phyloP scores from a whole-genome alignment of 2,329 filamentous ascomycete species.

The Lasiodiplodia citricola region DNA sequence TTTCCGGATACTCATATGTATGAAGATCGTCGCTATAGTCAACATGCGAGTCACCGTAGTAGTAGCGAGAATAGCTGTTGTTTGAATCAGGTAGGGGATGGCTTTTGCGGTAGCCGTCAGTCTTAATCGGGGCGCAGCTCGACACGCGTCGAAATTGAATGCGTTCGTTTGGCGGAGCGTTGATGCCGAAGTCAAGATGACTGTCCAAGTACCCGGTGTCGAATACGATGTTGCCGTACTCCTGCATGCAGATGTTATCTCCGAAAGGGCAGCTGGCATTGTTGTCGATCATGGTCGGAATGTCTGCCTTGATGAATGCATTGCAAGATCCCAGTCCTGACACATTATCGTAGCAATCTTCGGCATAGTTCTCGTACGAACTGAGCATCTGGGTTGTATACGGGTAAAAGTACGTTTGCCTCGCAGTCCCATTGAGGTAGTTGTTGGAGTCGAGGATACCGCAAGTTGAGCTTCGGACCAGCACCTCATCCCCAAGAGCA shows the following conservation, averaged over 20 bases:
- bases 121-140: conserved; percentile 28
- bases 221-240: conserved; percentile 28
- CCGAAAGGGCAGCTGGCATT: conserved; percentile 31
- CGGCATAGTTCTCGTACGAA: neutral
- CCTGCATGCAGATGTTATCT: conserved; percentile 26
- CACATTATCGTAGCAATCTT: conserved; percentile 26
- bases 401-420: too few relatives aligned
- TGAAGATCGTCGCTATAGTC: neutral
- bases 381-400: conserved; percentile 19
- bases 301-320: conserved; percentile 13
- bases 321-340: conserved; percentile 19
- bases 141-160: conserved; percentile 21
- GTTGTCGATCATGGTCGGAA: conserved; percentile 21
- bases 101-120: conserved; percentile 20
- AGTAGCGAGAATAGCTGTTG: neutral
- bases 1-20: conserved; percentile 6
- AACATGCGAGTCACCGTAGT: too few relatives aligned
- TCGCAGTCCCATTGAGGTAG: too few relatives aligned
- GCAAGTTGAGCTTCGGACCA: conserved; percentile 38
- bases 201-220: conserved; percentile 34
- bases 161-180: conserved; percentile 29
- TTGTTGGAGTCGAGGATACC: conserved; percentile 24
- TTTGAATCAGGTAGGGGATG: neutral
- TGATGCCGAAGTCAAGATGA: conserved; percentile 34
- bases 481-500: conserved; percentile 37